These are phyloP conservation scores for Eleusine indica DNA, from an alignment of 176 grass and related monocot genomes.

Conservation along the genomic window DNA sequence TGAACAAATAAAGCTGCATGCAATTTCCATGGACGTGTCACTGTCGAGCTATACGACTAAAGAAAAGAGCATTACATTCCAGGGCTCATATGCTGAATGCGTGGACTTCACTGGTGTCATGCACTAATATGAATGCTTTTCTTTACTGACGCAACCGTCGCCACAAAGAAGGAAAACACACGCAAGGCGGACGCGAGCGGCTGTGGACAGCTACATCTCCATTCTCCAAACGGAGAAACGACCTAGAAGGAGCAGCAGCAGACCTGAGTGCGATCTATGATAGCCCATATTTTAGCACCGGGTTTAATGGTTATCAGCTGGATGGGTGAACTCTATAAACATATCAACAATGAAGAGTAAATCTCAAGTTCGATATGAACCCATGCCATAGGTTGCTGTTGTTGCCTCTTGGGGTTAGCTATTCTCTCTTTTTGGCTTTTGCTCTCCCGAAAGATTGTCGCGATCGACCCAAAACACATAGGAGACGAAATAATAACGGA, in stretches of 20 bases:
- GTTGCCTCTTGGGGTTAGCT: neutral
- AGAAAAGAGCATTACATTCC: slow-evolving; percentile 25
- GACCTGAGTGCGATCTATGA: slow-evolving; percentile 53
- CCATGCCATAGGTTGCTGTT: neutral
- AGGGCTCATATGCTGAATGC: slow-evolving; percentile 18
- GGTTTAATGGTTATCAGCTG: slow-evolving; percentile 26
- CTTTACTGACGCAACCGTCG: neutral
- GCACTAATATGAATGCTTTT: slow-evolving; percentile 13
- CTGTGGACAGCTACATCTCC: slow-evolving; percentile 46
- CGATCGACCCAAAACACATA: neutral
- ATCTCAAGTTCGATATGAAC: neutral
- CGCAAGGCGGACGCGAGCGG: slow-evolving; percentile 8
- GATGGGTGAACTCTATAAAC: slow-evolving; percentile 1
- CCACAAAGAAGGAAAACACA: neutral
- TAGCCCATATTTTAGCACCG: slow-evolving; percentile 31
- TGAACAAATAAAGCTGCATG: neutral
- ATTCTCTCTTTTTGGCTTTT: slow-evolving; percentile 25
- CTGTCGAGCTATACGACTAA: slow-evolving; percentile 15
- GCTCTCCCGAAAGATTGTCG: slow-evolving; percentile 6
- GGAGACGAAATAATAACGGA: neutral
- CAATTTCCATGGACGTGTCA: slow-evolving; percentile 20
- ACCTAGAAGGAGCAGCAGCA: slow-evolving; percentile 1
- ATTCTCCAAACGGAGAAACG: neutral
- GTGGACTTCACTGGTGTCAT: slow-evolving; percentile 37
- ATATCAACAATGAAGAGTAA: neutral